Evolutionary conservation across 306 rosid genomes (phyloP).

Genomic region (Acmispon strigosus): DNA sequence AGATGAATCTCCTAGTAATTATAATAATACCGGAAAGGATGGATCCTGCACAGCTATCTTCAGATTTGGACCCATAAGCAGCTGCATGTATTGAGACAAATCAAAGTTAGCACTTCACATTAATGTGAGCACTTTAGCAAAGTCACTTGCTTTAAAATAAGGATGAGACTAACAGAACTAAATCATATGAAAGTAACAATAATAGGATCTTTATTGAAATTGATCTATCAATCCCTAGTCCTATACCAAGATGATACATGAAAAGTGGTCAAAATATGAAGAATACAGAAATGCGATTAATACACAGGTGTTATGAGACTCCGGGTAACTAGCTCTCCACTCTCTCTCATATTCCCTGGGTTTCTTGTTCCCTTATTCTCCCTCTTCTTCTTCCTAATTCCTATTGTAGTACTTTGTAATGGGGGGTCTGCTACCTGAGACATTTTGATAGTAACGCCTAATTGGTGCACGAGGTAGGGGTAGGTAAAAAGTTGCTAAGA

Average conservation of each 20-base stretch:
- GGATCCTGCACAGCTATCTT: slow-evolving; percentile 65
- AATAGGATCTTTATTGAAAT: neutral
- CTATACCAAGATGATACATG: neutral
- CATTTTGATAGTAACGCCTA: too few relatives aligned
- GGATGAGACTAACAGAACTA: neutral
- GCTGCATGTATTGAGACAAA: slow-evolving; percentile 32
- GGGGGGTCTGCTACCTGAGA: too few relatives aligned
- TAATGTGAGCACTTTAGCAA: neutral
- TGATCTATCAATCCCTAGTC: neutral
- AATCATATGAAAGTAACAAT: neutral
- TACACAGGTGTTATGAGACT: too few relatives aligned
- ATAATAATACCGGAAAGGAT: slow-evolving; percentile 54
- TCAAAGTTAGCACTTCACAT: neutral
- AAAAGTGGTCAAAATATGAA: neutral
- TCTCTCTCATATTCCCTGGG: too few relatives aligned
- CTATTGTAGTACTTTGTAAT: too few relatives aligned
- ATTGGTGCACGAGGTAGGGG: too few relatives aligned
- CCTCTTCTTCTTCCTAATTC: too few relatives aligned
- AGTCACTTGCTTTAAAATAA: neutral
- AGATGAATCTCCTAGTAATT: neutral
- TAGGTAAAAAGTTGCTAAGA: too few relatives aligned
- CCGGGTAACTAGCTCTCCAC: too few relatives aligned
- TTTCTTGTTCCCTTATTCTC: too few relatives aligned
- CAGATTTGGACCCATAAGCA: slow-evolving; percentile 59
- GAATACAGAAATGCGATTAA: too few relatives aligned